phyloP scores from a whole-genome alignment of 257 asterid genomes.

The Petunia secreta region DNA sequence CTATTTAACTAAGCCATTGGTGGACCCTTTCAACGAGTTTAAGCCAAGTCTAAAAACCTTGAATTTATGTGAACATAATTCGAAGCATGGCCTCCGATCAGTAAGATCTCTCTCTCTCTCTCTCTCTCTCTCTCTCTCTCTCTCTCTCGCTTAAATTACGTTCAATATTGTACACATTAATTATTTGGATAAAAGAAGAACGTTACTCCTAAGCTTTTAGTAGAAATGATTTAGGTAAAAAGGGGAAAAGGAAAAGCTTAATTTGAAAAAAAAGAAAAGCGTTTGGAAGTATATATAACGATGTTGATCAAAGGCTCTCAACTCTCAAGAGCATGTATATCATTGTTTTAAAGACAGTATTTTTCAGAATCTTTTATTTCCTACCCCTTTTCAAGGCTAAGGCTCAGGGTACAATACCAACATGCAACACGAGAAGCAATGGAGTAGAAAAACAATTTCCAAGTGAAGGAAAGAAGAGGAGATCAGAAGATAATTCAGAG shows the following conservation, averaged over 20 bases:
- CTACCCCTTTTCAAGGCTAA: slow-evolving; percentile 23
- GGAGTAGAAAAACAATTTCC: slow-evolving; percentile 26
- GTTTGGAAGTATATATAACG: not conserved
- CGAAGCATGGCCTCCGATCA: slow-evolving; percentile 25
- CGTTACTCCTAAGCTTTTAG: not conserved
- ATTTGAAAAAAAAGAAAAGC: too few relatives aligned
- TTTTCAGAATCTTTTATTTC: not conserved
- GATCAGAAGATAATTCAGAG: slow-evolving; percentile 29
- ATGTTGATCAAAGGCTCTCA: too few relatives aligned
- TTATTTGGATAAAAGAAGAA: not conserved
- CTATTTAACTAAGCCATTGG: slow-evolving; percentile 30
- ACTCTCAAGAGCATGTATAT: not conserved
- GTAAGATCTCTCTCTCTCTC: slow-evolving; percentile 29
- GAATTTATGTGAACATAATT: slow-evolving; percentile 22
- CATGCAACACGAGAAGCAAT: slow-evolving; percentile 29
- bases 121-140: not conserved
- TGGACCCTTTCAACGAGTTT: slow-evolving; percentile 23
- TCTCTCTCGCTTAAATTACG: not conserved
- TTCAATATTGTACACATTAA: not conserved
- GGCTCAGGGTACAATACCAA: slow-evolving; percentile 26
- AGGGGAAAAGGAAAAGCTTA: too few relatives aligned
- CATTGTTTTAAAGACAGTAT: not conserved
- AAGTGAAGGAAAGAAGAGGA: slow-evolving; percentile 35
- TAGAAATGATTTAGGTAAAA: not conserved
- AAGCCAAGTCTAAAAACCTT: slow-evolving; percentile 28